Percentiles rank a stretch among this genome's conserved stretches.
phyloP scores from a whole-genome alignment of 176 grass and related monocot species.

The Triticum turgidum region DNA sequence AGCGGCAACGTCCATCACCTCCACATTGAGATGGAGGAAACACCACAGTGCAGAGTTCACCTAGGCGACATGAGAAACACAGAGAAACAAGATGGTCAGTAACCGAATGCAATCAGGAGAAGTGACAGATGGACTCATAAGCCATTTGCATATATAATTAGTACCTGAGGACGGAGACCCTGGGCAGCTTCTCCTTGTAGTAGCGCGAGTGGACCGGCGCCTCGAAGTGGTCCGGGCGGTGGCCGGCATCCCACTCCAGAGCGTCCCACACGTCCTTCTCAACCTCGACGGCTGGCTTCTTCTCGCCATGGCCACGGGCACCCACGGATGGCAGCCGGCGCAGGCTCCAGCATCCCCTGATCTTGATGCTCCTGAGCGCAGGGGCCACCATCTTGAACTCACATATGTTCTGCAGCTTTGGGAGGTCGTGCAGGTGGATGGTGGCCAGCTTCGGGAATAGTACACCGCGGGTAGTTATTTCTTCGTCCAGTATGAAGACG shows the following conservation, averaged over 20 bases:
- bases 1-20: neutral
- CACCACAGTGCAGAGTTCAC: neutral
- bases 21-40: neutral
- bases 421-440: constrained; percentile 13
- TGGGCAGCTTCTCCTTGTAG: constrained; percentile 14
- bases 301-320: fast-evolving
- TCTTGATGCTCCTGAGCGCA: neutral
- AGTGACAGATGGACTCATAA: neutral
- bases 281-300: neutral
- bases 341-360: constrained; percentile 10
- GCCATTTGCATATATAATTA: too few relatives aligned
- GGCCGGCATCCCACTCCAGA: neutral
- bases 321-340: neutral
- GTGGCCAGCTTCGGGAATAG: neutral
- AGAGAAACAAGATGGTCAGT: neutral
- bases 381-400: constrained; percentile 10
- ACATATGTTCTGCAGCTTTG: neutral
- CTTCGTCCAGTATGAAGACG: neutral
- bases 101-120: too few relatives aligned
- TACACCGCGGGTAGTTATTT: neutral
- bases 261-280: constrained; percentile 42
- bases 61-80: neutral
- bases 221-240: neutral
- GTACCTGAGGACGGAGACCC: constrained; percentile 27
- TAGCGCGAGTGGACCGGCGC: neutral